Evolutionary conservation across 768 basidiomycete species (phyloP), one percentile per base, ranked within the genome.

Genomic region (Cystofilobasidium bisporidii): DNA sequence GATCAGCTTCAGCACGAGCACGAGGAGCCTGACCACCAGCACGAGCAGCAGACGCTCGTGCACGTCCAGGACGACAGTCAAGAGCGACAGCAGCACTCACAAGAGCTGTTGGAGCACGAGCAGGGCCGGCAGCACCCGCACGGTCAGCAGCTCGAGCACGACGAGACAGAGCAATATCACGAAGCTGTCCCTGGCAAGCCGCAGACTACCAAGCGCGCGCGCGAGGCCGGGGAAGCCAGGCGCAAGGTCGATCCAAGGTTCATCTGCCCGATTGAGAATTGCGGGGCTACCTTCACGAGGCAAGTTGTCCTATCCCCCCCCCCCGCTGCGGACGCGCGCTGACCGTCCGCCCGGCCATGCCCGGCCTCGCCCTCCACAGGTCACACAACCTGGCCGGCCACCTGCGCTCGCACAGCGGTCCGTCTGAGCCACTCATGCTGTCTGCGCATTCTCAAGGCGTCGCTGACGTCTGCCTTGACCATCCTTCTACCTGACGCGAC

Each of bases 371-470:
- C 26, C 20, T 3, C 10, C 26, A 8, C 53, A 56, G 53, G 18
- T 32, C 53, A 1, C 53, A 56, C 30, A 56, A 56, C 20, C 30
- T 56, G 4, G 53, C 53, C 17, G 26, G 53, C n/a, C 53, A 56
- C 28, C 11, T 56, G 53, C 53, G 53, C 18, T 56, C 53, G 30
- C 53, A 56, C 53, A 56, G 30, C 53, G 53, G 53, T 56, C 15
- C 28, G 53, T 56, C 53, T 26, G 30, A 12, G 5, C 10, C 6
- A 8, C 50, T 26, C 50, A 8, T 24, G 10, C 24, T 8, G 20
- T 50, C 48, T 9, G 10, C 48, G 17, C 22, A 22, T 30, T 4
- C 53, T 56, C 15, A 28, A 9, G 12, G 53, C 22, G 28, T 3
- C 10, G 1, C 53, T 3, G 22, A 11, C 11, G 48, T 4, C 6